phyloP scores from a whole-genome alignment of 192 early-diverging fungal genomes.

The Phlyctochytrium arcticum region DNA sequence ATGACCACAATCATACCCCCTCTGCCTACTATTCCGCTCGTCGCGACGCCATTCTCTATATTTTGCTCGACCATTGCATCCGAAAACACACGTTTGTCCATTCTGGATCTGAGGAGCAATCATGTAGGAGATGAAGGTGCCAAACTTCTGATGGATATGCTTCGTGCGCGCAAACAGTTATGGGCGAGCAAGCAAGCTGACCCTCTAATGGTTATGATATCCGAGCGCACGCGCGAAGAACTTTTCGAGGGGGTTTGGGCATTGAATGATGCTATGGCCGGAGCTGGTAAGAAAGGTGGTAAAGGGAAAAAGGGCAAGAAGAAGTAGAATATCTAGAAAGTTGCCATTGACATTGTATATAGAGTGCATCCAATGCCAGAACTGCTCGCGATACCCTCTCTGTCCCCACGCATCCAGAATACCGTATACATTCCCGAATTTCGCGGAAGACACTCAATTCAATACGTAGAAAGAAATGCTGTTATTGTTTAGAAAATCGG shows the following conservation, averaged over 20 bases:
- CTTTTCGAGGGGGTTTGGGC: slow-evolving; percentile 39
- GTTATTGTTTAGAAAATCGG: too few species aligned
- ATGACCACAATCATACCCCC: slow-evolving; percentile 2
- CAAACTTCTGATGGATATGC: slow-evolving; percentile 33
- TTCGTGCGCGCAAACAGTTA: slow-evolving; percentile 25
- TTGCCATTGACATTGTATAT: too few species aligned
- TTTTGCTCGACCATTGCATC: slow-evolving; percentile 27
- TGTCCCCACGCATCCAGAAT: too few species aligned
- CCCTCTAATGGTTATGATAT: slow-evolving; percentile 23
- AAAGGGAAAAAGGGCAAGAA: slow-evolving; percentile 25
- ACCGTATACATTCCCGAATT: too few species aligned
- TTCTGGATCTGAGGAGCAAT: slow-evolving; percentile 37
- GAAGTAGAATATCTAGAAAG: too few species aligned
- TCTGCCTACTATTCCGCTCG: background rate
- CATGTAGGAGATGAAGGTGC: slow-evolving; percentile 33
- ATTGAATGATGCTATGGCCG: slow-evolving; percentile 38
- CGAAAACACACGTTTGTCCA: slow-evolving; percentile 15
- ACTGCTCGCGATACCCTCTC: too few species aligned
- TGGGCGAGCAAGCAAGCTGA: slow-evolving; percentile 24
- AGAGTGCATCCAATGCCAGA: too few species aligned
- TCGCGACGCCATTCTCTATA: slow-evolving; percentile 10
- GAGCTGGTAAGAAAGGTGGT: slow-evolving; percentile 28
- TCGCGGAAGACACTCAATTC: too few species aligned
- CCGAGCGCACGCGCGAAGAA: slow-evolving; percentile 38
- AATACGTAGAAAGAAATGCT: too few species aligned